A percentile compares a stretch with the other conserved stretches of the same genome.
Conservation (phyloP, 2,329 filamentous ascomycete genomes). For the Aotearoamyces nothofagi region DNA sequence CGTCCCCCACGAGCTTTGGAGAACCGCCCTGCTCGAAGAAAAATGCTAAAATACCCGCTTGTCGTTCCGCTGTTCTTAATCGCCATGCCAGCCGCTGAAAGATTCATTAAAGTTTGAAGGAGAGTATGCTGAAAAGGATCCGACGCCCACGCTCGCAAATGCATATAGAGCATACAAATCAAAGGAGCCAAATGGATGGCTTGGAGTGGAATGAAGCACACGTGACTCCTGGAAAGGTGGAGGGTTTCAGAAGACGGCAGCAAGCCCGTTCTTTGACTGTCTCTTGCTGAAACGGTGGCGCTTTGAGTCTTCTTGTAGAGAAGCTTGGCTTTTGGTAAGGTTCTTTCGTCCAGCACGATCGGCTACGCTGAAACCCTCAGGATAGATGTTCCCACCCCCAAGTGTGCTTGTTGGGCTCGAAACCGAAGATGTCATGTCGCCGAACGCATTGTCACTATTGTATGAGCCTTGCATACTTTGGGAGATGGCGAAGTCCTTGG, state of each 20-base stretch:
- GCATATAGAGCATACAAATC: neutral
- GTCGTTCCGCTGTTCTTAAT: too few species aligned
- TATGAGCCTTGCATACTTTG: constrained; percentile 55
- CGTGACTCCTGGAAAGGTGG: too few species aligned
- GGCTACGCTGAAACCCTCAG: constrained; percentile 32
- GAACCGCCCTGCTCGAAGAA: too few species aligned
- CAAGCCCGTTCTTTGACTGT: constrained; percentile 87
- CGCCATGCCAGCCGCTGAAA: neutral
- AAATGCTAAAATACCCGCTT: too few species aligned
- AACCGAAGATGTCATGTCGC: constrained; percentile 53
- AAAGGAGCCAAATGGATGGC: neutral
- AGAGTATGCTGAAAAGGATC: neutral
- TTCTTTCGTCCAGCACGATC: constrained; percentile 41
- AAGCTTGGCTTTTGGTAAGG: constrained; percentile 42
- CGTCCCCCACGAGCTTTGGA: too few species aligned
- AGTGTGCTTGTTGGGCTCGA: constrained; percentile 64
- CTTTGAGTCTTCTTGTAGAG: constrained; percentile 27
- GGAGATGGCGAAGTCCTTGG: constrained; percentile 68
- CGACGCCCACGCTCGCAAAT: neutral
- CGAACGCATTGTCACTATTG: constrained; percentile 49
- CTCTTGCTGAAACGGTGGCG: constrained; percentile 73
- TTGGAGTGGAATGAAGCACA: too few species aligned
- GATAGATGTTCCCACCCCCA: constrained; percentile 38
- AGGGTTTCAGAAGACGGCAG: constrained; percentile 83
- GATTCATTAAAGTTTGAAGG: neutral